Percentiles rank a stretch among this genome's conserved stretches.
Conservation (phyloP, 2,329 filamentous ascomycete genomes). For the Colletotrichum sublineola region DNA sequence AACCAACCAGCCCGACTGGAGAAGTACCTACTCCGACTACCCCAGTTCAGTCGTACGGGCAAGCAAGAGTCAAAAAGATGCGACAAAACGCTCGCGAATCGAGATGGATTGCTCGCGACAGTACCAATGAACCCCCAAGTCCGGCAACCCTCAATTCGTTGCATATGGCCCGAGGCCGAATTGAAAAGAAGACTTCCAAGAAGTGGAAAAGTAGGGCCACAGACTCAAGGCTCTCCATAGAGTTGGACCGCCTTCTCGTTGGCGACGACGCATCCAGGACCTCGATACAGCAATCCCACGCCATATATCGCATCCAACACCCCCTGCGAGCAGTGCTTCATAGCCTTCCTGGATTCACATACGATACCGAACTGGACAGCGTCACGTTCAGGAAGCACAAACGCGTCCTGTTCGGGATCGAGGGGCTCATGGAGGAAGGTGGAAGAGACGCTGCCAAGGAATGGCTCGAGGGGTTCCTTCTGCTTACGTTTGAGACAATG, state of each 20-base stretch:
- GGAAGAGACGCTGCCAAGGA: constrained; percentile 16
- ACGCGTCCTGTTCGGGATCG: constrained; percentile 18
- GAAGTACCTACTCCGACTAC: neutral
- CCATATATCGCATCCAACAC: constrained; percentile 16
- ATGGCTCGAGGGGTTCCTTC: constrained; percentile 29
- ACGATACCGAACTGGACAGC: constrained; percentile 26
- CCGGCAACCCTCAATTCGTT: neutral
- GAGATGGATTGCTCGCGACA: constrained; percentile 1
- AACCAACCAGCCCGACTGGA: no score
- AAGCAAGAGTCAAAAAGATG: neutral
- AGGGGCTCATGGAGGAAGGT: constrained; percentile 2
- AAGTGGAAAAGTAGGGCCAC: constrained; percentile 15
- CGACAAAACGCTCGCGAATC: neutral
- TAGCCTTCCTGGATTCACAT: constrained; percentile 26
- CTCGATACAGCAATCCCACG: neutral
- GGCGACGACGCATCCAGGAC: constrained; percentile 1
- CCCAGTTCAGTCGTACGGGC: neutral
- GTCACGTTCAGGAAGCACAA: constrained; percentile 22
- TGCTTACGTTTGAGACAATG: constrained; percentile 21
- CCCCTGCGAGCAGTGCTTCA: constrained; percentile 20
- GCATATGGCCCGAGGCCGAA: neutral
- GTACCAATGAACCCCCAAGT: neutral
- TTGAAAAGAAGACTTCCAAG: constrained; percentile 24
- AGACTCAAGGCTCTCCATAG: constrained; percentile 19
- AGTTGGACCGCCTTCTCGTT: constrained; percentile 27